These are phyloP conservation scores for Heimioporus sp. DNA, from an alignment of 768 basidiomycete genomes.

Conservation along the genomic window DNA sequence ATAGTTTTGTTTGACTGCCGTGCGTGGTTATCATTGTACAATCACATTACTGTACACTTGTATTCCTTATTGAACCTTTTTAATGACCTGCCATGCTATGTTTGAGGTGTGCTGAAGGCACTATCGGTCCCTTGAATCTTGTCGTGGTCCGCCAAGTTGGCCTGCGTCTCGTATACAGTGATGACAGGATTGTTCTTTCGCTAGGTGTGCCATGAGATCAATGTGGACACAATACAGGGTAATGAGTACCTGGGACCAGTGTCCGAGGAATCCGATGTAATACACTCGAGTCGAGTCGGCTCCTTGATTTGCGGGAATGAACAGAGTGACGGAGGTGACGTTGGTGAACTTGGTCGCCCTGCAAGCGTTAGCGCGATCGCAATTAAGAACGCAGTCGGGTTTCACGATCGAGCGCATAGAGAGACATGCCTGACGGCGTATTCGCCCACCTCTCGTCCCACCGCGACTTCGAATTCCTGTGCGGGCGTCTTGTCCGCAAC, in stretches of 20 bases:
- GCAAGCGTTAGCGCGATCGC: background rate
- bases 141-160: slow-evolving; percentile 84
- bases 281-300: slow-evolving; percentile 76
- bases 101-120: slow-evolving; percentile 47
- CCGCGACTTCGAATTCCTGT: slow-evolving; percentile 71
- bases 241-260: slow-evolving; percentile 67
- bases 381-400: background rate
- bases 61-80: slow-evolving; percentile 5
- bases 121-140: slow-evolving; percentile 82
- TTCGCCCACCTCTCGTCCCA: slow-evolving; percentile 77
- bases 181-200: slow-evolving; percentile 76
- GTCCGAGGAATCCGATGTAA: slow-evolving; percentile 83
- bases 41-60: slow-evolving; percentile 9
- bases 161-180: slow-evolving; percentile 85
- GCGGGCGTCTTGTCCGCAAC: slow-evolving; percentile 56
- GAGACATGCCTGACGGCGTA: slow-evolving; percentile 72
- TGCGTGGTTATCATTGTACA: slow-evolving; percentile 1
- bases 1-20: background rate
- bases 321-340: slow-evolving; percentile 76
- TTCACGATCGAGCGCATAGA: background rate
- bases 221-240: background rate
- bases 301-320: slow-evolving; percentile 77
- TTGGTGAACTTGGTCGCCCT: slow-evolving; percentile 88
- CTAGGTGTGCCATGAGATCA: slow-evolving; percentile 37
- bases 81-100: slow-evolving; percentile 8